Evolutionary conservation across 73 alveolate species (phyloP).

Genomic region (Uronychia setigera): DNA sequence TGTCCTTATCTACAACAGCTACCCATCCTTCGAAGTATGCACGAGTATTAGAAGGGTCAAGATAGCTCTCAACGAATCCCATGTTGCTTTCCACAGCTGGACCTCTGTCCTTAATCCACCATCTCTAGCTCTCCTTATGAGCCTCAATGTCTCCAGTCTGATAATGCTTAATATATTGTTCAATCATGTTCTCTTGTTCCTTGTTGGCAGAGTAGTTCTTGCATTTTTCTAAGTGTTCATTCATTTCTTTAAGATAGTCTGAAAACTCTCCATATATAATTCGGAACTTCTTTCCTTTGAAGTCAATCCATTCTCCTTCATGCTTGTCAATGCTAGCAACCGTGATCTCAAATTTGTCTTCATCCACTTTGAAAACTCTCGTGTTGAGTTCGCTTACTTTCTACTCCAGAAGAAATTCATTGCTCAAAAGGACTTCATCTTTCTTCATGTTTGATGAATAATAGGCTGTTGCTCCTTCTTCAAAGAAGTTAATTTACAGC

Average conservation of each 20-base stretch:
- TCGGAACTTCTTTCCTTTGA: conserved; percentile 51
- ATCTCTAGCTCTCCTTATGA: conserved; percentile 76
- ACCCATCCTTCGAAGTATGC: conserved; percentile 94
- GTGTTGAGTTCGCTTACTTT: conserved; percentile 55
- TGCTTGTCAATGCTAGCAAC: conserved; percentile 57
- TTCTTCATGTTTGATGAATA: conserved; percentile 61
- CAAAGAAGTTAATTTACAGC: conserved; percentile 49
- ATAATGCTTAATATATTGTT: conserved; percentile 72
- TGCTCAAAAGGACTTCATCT: conserved; percentile 55
- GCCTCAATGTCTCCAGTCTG: conserved; percentile 69
- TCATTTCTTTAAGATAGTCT: conserved; percentile 70
- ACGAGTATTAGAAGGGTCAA: conserved; percentile 93
- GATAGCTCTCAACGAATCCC: conserved; percentile 89
- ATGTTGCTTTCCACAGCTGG: conserved; percentile 76
- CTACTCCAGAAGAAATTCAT: conserved; percentile 51
- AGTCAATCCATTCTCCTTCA: conserved; percentile 11
- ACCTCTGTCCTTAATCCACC: conserved; percentile 79
- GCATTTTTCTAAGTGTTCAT: conserved; percentile 75
- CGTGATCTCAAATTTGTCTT: conserved; percentile 44
- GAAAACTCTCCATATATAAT: conserved; percentile 88
- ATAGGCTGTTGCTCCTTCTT: conserved; percentile 73
- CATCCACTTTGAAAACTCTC: conserved; percentile 53
- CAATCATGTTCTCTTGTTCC: conserved; percentile 58
- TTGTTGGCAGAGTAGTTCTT: conserved; percentile 64
- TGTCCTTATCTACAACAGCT: conserved; percentile 89